Evolutionary conservation across 306 rosid species (phyloP).

Genomic region (Cyamopsis tetragonoloba): DNA sequence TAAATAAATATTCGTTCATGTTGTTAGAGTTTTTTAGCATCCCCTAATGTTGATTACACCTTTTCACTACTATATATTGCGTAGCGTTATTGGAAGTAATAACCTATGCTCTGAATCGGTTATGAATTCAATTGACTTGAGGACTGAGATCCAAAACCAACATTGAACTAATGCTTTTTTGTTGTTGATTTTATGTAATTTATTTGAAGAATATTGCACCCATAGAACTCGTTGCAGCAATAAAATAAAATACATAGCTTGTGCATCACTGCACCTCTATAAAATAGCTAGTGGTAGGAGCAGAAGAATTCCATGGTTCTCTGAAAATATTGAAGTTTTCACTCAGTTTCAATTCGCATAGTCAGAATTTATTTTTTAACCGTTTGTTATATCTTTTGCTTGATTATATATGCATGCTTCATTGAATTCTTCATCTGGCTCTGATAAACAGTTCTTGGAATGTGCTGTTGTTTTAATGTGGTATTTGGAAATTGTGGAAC

Average conservation of each 20-base stretch:
- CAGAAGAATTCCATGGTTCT: neutral
- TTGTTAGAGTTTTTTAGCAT: neutral
- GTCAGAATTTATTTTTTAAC: neutral
- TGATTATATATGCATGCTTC: neutral
- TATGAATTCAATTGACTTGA: neutral
- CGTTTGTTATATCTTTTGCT: neutral
- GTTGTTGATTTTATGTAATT: neutral
- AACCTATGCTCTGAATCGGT: neutral
- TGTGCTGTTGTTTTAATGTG: constrained; percentile 11
- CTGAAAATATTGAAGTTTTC: neutral
- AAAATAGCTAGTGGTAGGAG: neutral
- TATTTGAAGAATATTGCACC: neutral
- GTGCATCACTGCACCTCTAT: neutral
- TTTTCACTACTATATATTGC: constrained; percentile 7
- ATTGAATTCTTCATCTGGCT: constrained; percentile 8
- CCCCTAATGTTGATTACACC: neutral
- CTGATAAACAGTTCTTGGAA: neutral
- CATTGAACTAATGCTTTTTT: neutral
- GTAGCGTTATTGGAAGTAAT: neutral
- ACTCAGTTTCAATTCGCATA: neutral
- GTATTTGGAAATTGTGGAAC: constrained; percentile 21
- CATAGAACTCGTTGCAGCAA: neutral
- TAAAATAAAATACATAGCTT: neutral
- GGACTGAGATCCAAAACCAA: neutral
- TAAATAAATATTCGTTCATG: neutral